Percentiles rank a stretch among this genome's conserved stretches.
phyloP scores from a whole-genome alignment of 2,329 filamentous ascomycete genomes.

The Tolypocladium endophyticum region DNA sequence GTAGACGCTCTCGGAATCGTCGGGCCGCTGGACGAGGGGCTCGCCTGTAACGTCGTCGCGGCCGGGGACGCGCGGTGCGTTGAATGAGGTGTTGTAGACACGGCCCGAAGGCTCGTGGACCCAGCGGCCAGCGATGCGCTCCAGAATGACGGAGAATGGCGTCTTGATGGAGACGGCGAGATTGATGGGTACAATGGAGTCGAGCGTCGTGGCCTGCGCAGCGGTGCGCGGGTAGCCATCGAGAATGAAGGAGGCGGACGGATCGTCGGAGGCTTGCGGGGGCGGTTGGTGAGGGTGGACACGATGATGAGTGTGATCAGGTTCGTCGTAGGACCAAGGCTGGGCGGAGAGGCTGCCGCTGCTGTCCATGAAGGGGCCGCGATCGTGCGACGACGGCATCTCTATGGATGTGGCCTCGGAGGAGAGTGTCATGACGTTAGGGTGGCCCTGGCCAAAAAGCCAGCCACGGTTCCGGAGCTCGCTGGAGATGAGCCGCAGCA shows the following conservation, averaged over 20 bases:
- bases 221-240: constrained; percentile 93
- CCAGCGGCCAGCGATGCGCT: constrained; percentile 86
- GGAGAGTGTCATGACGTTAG: constrained; percentile 42
- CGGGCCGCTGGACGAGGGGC: constrained; percentile 65
- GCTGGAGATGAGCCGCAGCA: constrained; percentile 83
- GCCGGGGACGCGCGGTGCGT: constrained; percentile 70
- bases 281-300: constrained; percentile 1
- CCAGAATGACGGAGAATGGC: constrained; percentile 74
- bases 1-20: constrained; percentile 85
- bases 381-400: constrained; percentile 17
- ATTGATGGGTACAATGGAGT: constrained; percentile 84
- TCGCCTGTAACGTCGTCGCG: constrained; percentile 89
- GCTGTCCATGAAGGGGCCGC: constrained; percentile 21
- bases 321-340: constrained; percentile 17
- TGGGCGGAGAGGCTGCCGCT: constrained; percentile 29
- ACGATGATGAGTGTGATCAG: constrained; percentile 2
- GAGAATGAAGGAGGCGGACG: constrained; percentile 81
- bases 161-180: constrained; percentile 81
- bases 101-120: constrained; percentile 84
- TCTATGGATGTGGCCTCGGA: constrained; percentile 29
- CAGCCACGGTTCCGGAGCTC: constrained; percentile 80
- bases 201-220: constrained; percentile 65
- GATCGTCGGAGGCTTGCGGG: constrained; percentile 50
- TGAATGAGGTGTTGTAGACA: constrained; percentile 92
- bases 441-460: constrained; percentile 45